Conservation (phyloP, 345 rosid genomes). For the Chamaenerion angustifolium region DNA sequence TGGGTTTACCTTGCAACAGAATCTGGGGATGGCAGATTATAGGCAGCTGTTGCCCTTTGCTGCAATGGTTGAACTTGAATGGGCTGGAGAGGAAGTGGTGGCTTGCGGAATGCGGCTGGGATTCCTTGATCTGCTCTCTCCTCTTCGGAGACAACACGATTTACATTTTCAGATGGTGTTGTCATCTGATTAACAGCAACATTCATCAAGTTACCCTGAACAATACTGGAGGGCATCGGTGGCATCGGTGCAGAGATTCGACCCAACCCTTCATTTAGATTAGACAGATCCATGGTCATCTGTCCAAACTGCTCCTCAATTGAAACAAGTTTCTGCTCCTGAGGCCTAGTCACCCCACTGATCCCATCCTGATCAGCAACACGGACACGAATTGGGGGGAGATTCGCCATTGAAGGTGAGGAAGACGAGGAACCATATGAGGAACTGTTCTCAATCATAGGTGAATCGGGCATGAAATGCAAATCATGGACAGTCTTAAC, state of each 20-base stretch:
- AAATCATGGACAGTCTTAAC: slow-evolving; percentile 25
- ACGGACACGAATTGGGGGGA: slow-evolving; percentile 58
- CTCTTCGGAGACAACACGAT: slow-evolving; percentile 30
- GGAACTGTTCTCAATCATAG: slow-evolving; percentile 30
- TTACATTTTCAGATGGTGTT: slow-evolving; percentile 16
- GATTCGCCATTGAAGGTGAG: slow-evolving; percentile 47
- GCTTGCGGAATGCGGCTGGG: slow-evolving; percentile 36
- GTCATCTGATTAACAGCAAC: slow-evolving; percentile 14
- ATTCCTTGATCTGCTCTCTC: slow-evolving; percentile 57
- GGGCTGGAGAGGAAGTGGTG: slow-evolving; percentile 43
- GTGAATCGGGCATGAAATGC: slow-evolving; percentile 46
- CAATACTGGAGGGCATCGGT: slow-evolving; percentile 15
- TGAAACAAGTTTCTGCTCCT: slow-evolving; percentile 9
- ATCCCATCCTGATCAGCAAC: slow-evolving; percentile 12
- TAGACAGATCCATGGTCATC: slow-evolving; percentile 26
- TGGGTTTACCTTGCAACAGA: slow-evolving; percentile 47
- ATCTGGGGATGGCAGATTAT: slow-evolving; percentile 56
- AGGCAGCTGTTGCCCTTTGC: slow-evolving; percentile 18
- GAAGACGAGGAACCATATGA: slow-evolving; percentile 55
- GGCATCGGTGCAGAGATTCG: slow-evolving; percentile 16
- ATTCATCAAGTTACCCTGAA: slow-evolving; percentile 4
- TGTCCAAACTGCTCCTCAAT: slow-evolving; percentile 55
- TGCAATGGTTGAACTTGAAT: slow-evolving; percentile 30
- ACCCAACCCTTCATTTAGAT: slow-evolving; percentile 26
- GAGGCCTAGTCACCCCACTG: not conserved